Evolutionary conservation across 345 rosid species (phyloP).

Genomic region (Eucalyptus albens): DNA sequence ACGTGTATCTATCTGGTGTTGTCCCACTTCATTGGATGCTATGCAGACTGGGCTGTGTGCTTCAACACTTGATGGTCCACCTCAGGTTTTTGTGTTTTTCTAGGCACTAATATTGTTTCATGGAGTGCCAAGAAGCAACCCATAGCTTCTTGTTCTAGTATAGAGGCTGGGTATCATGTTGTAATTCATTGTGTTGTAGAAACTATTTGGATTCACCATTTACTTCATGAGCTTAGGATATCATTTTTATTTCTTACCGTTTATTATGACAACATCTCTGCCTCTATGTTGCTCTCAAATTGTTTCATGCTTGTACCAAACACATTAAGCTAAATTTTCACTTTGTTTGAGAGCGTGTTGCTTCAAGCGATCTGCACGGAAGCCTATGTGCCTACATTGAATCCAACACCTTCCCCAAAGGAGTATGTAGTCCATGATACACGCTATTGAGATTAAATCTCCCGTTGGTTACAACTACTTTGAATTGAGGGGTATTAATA

Average conservation of each 20-base stretch:
- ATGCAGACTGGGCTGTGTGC: background rate
- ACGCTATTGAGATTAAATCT: background rate
- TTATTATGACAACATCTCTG: no score
- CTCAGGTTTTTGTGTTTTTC: background rate
- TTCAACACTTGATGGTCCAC: background rate
- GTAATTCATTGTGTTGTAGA: background rate
- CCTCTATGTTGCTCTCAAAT: background rate
- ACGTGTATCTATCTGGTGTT: background rate
- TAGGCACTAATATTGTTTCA: background rate
- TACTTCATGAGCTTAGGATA: background rate
- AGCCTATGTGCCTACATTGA: background rate
- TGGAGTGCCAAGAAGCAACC: background rate
- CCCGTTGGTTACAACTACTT: background rate
- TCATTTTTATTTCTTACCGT: background rate
- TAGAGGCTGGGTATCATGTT: background rate
- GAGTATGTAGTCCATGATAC: background rate
- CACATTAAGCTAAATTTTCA: background rate
- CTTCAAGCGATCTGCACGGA: background rate
- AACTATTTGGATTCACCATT: background rate
- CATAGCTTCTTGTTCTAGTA: background rate
- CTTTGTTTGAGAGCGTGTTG: background rate
- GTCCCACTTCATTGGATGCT: background rate
- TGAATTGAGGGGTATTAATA: background rate
- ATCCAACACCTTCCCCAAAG: fast-evolving
- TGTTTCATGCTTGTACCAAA: background rate